Percentiles rank a stretch among this genome's conserved stretches.
Conservation (phyloP, 371 early-diverging fungal genomes). For the Mucor circinelloides region DNA sequence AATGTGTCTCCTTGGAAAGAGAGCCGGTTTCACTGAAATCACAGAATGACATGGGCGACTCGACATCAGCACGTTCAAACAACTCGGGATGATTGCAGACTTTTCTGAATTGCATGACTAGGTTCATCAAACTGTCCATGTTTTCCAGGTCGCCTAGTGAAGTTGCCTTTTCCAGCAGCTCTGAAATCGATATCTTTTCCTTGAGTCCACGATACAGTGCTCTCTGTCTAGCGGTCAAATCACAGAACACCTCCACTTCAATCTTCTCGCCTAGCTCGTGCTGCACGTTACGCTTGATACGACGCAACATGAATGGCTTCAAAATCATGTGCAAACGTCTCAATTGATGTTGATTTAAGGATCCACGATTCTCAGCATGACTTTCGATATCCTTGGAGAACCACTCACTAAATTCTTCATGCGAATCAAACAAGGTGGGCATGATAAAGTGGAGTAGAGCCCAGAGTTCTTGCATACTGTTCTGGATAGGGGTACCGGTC, state of each 20-base stretch:
- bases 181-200: conserved; percentile 83
- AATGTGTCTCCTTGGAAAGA: conserved; percentile 61
- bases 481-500: conserved; percentile 98
- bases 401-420: conserved; percentile 95
- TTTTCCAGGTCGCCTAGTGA: conserved; percentile 64
- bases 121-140: conserved; percentile 87
- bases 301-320: conserved; percentile 98
- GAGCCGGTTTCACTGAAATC: conserved; percentile 63
- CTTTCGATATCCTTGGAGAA: conserved; percentile 95
- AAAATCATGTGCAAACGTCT: conserved; percentile 94
- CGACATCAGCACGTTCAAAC: conserved; percentile 92
- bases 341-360: conserved; percentile 89
- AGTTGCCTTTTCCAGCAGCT: conserved; percentile 75
- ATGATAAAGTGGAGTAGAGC: conserved; percentile 98
- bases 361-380: conserved; percentile 85
- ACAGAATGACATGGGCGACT: conserved; percentile 71
- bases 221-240: conserved; percentile 84
- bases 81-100: conserved; percentile 98
- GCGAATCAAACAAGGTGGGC: conserved; percentile 97
- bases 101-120: conserved; percentile 98
- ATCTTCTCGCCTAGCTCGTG: conserved; percentile 95
- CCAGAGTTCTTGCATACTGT: conserved; percentile 95
- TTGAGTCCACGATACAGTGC: conserved; percentile 77
- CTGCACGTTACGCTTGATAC: conserved; percentile 97
- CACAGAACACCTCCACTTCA: conserved; percentile 85